Base-by-base conservation (phyloP, 352 stramenopile genomes). In the Pythium phragmiticola region DNA sequence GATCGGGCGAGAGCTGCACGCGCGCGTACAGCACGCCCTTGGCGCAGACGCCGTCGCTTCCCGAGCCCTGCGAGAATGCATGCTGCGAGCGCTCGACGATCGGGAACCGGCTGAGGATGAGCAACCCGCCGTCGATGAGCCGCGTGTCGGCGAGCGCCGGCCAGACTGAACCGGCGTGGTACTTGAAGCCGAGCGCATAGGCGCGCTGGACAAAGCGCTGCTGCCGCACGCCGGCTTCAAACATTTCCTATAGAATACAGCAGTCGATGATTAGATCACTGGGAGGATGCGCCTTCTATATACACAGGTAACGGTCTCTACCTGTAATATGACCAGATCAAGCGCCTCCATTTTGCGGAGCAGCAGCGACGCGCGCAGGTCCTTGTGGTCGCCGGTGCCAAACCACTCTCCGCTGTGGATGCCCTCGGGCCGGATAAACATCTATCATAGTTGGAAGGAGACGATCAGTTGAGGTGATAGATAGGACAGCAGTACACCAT, bases 61-160 rank as follows among this genome's bases (percentile, higher is more conserved):
- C 82, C 3, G 76, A 74, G 37, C 85, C 81, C 19, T 77, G 65
- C 11, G 80, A 74, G 73, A 78, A 92, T 39, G 64, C 73, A 50
- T 87, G 64, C 51, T 89, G 76, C 47, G 78, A 80, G 41, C 81
- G 77, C 55, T 89, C 75, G 12, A 90, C 78, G 63, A 94, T 91
- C 28, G 85, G 85, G 58, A 83, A 94, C 36, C 85, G 85, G 55
- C 82, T 92, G n/a, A 94, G 80, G 43, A 94, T 92, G 39, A 94
- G 53, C 19, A 94, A 68, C 17, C 85, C 85, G 17, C 82, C 85
- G 49, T 92, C 85, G 57, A 94, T 89, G 11, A 94, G 68, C 21
- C 72, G 72, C 0, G 65, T 72, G 51, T 87, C 76, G 26, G 76
- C 58, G 4, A 92, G 54, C 7, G 60, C 60, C 12, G 85, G 85